Conservation (phyloP, 345 rosid species). For the Eucalyptus virginea region DNA sequence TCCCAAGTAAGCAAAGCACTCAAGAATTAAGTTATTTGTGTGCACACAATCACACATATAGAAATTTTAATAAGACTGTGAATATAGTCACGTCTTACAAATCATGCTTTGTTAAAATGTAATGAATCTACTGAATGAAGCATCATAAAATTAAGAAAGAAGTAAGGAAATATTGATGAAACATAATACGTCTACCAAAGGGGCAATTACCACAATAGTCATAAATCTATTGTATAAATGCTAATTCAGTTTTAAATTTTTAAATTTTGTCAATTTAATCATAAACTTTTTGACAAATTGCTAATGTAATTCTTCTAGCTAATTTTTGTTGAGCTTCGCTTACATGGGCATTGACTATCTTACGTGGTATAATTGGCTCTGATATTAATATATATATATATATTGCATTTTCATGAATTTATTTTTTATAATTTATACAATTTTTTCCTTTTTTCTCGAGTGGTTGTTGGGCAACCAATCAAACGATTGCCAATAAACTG, state of each 20-base stretch:
- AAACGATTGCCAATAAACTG: background rate
- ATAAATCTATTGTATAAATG: background rate
- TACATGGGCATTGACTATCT: rapidly evolving
- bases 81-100: background rate
- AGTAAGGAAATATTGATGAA: background rate
- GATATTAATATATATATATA: too few species aligned
- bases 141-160: background rate
- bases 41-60: background rate
- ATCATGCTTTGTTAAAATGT: background rate
- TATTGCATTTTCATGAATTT: background rate
- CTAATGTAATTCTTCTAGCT: rapidly evolving
- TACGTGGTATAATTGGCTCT: rapidly evolving
- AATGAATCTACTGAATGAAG: background rate
- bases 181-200: background rate
- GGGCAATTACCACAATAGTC: background rate
- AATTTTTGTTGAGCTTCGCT: rapidly evolving
- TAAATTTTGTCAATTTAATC: background rate
- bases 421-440: background rate
- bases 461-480: background rate
- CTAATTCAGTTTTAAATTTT: background rate
- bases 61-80: background rate
- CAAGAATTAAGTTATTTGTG: background rate
- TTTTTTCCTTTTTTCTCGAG: background rate
- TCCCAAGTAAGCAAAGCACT: background rate
- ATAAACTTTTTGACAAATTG: background rate